These are phyloP conservation scores for Yamagishiella unicocca DNA, from an alignment of 139 green algal genomes.

Conservation along the genomic window DNA sequence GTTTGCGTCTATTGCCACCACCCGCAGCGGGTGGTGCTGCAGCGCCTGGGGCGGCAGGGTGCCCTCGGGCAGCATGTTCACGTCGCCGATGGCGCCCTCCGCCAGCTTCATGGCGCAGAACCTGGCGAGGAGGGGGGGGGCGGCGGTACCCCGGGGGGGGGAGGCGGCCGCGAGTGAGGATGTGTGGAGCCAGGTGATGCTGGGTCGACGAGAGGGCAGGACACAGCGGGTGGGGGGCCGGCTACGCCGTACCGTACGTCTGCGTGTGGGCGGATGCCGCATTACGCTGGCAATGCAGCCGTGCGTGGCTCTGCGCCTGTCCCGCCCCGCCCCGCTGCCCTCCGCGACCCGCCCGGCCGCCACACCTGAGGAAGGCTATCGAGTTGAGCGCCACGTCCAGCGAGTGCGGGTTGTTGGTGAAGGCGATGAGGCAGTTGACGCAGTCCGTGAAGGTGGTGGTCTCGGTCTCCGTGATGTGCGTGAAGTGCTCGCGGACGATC, in stretches of 20 bases:
- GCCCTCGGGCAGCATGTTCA: conserved; percentile 66
- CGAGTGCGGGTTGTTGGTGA: conserved; percentile 97
- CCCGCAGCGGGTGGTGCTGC: conserved; percentile 49
- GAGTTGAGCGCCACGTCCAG: conserved; percentile 95
- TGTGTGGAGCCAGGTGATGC: too few species aligned
- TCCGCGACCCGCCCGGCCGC: not conserved
- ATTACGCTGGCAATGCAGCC: too few species aligned
- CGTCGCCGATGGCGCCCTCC: conserved; percentile 90
- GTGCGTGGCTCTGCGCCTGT: too few species aligned
- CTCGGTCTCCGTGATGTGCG: conserved; percentile 98
- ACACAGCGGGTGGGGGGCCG: too few species aligned
- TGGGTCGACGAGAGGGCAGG: too few species aligned
- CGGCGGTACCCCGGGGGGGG: not conserved
- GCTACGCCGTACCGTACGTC: too few species aligned
- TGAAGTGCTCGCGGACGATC: conserved; percentile 98
- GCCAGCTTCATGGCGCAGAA: conserved; percentile 98
- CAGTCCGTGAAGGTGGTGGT: conserved; percentile 98
- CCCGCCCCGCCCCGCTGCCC: too few species aligned
- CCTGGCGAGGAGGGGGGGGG: conserved; percentile 17
- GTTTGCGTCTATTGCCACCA: conserved; percentile 56
- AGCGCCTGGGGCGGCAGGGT: conserved; percentile 19
- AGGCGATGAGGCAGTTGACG: conserved; percentile 99
- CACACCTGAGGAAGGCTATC: conserved; percentile 94
- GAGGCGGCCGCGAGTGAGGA: not conserved
- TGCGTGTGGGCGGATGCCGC: too few species aligned